A percentile compares a stretch with the other conserved stretches of the same genome.
Evolutionary conservation across 495 filamentous ascomycete genomes (phyloP).

Genomic region (Hypoxylon subgilvum): DNA sequence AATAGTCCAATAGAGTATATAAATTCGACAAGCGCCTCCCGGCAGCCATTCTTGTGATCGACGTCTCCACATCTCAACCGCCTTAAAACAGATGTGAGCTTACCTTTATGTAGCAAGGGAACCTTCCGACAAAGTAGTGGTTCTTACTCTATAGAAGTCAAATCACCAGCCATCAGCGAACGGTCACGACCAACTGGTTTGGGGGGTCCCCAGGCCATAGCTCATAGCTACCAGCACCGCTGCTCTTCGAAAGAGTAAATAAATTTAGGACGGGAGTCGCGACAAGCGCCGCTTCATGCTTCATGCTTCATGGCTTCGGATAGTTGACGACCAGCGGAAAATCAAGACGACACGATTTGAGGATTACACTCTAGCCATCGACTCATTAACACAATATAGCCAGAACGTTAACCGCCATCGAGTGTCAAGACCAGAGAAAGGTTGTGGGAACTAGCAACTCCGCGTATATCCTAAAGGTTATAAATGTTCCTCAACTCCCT

Average conservation of each 20-base stretch:
- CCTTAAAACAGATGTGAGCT: conserved; percentile 13
- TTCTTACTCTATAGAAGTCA: not conserved
- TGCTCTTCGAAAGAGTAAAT: not conserved
- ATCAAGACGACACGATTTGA: too few relatives aligned
- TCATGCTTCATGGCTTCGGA: not conserved
- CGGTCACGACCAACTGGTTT: conserved; percentile 11
- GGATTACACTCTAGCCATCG: too few relatives aligned
- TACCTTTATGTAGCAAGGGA: conserved; percentile 28
- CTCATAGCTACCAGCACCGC: not conserved
- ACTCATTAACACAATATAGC: too few relatives aligned
- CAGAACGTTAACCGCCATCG: too few relatives aligned
- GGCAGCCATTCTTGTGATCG: conserved; percentile 37
- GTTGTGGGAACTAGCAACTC: too few relatives aligned
- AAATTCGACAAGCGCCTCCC: conserved; percentile 41
- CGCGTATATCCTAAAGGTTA: too few relatives aligned
- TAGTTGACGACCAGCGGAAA: not conserved
- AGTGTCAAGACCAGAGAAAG: too few relatives aligned
- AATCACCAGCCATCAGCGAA: not conserved
- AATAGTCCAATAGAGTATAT: conserved; percentile 38
- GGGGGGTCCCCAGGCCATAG: conserved; percentile 22
- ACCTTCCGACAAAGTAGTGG: not conserved
- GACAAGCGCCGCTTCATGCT: too few relatives aligned
- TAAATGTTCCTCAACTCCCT: too few relatives aligned
- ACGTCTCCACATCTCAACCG: conserved; percentile 40
- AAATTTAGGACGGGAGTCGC: not conserved